Conservation (phyloP, 208 protist genomes). For the Blechomonas ayalai region DNA sequence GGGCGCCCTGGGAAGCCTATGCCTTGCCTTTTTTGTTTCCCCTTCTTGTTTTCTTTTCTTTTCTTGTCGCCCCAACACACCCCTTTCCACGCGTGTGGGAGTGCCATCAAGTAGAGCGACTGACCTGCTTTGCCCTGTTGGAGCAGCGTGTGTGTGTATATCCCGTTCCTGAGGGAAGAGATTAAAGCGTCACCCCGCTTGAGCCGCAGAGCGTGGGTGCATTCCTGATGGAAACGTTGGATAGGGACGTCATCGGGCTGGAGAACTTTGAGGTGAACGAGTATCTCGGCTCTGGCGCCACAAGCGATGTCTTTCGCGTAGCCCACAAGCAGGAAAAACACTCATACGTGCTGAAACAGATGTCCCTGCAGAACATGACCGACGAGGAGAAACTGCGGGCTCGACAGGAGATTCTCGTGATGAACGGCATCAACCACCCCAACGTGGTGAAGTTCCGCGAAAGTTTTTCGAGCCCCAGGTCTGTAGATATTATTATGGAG, state of each 20-base stretch:
- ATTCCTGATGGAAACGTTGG: no score
- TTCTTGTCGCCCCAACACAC: no score
- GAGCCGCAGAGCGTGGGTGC: not conserved
- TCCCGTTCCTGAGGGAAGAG: not conserved
- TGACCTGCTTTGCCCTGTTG: not conserved
- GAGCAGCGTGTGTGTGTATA: not conserved
- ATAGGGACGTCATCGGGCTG: constrained; percentile 31
- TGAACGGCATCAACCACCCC: constrained; percentile 82
- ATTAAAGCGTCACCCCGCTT: not conserved
- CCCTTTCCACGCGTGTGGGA: no score
- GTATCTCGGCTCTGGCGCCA: constrained; percentile 58
- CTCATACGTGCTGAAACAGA: constrained; percentile 81
- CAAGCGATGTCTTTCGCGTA: constrained; percentile 69
- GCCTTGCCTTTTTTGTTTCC: no score
- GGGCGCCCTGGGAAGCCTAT: no score
- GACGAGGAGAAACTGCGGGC: constrained; percentile 58
- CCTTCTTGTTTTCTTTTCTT: no score
- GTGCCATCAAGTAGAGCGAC: no score
- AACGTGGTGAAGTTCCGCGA: constrained; percentile 88
- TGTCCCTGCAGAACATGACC: constrained; percentile 62
- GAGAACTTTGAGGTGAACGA: constrained; percentile 54
- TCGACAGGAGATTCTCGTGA: constrained; percentile 83
- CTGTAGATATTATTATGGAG: constrained; percentile 89
- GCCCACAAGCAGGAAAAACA: constrained; percentile 33
- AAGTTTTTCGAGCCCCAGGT: constrained; percentile 60